Evolutionary conservation across 169 alveolate genomes (phyloP), one percentile per base, ranked within the genome.

Genomic region (Toxoplasma gondii): DNA sequence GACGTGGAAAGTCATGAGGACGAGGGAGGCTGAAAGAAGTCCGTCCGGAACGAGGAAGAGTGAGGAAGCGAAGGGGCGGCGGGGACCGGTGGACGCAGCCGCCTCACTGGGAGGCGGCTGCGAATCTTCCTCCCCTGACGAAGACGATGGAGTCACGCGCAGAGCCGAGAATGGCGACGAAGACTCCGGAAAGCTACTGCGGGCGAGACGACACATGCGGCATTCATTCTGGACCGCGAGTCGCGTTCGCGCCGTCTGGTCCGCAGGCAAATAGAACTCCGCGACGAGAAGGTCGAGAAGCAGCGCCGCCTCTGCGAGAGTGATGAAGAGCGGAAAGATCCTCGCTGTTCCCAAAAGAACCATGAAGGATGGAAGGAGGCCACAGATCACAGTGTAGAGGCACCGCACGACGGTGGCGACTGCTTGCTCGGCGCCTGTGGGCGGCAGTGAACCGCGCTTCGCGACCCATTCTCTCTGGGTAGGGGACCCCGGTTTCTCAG

Each of bases 1-100:
- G 29, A 70, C 39, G 17, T 84, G 88, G 19, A 69, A 74, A n/a
- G 83, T 90, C n/a, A 92, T 36, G 16, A 92, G 39, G 43, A 74
- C 39, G 84, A 31, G 5, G 43, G 43, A 1, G 43, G 45, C 84
- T 0, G 45, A 22, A 1, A n/a, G 39, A n/a, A 74, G 45, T 16
- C 84, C 84, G 38, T 74, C 84, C 12, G 84, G 39, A 10, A 74
- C 49, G 44, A 74, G 44, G n/a, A n/a, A 74, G 43, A n/a, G 27
- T 44, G 45, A 22, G 84, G 84, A 74, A 74, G 84, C 17, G n/a
- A n/a, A 10, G 22, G 84, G 12, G 24, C 17, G 43, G 12, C n/a
- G 84, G 27, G 84, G n/a, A 64, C 5, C 24, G n/a, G 74, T 1
- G 22, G 29, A 31, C 74, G 74, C 7, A 16, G 74, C 74, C 58